Evolutionary conservation across 345 rosid genomes (phyloP).

Genomic region (Fremontodendron californicum): DNA sequence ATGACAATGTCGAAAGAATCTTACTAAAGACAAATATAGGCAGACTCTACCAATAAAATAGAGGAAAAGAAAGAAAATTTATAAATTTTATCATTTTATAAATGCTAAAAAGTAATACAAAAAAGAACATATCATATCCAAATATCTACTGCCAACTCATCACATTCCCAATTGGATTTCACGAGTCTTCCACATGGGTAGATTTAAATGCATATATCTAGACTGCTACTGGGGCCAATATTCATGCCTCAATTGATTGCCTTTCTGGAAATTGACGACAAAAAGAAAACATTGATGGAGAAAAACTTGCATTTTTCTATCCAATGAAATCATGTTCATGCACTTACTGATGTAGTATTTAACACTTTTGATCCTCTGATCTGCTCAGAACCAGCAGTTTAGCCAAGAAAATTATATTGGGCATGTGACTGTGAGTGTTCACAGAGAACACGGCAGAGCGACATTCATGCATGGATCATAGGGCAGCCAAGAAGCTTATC

Average conservation of each 20-base stretch:
- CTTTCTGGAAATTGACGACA: background rate
- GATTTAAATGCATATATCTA: background rate
- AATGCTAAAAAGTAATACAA: background rate
- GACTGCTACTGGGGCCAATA: background rate
- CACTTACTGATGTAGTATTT: background rate
- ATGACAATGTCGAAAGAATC: background rate
- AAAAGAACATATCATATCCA: slow-evolving; percentile 1
- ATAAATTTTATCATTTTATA: background rate
- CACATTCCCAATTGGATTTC: background rate
- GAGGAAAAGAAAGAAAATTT: background rate
- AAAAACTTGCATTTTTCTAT: background rate
- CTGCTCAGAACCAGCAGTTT: background rate
- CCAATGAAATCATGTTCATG: background rate
- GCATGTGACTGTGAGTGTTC: background rate
- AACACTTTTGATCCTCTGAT: background rate
- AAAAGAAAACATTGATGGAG: background rate
- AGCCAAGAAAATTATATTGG: slow-evolving; percentile 1
- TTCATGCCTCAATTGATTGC: background rate
- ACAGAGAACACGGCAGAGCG: background rate
- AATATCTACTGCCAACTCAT: background rate
- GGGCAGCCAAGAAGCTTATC: background rate
- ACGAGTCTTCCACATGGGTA: slow-evolving; percentile 4
- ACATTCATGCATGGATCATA: slow-evolving; percentile 9
- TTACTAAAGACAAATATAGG: background rate
- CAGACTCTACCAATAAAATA: background rate